Evolutionary conservation across 345 rosid genomes (phyloP).

Genomic region (Zanthoxylum bungeanum): DNA sequence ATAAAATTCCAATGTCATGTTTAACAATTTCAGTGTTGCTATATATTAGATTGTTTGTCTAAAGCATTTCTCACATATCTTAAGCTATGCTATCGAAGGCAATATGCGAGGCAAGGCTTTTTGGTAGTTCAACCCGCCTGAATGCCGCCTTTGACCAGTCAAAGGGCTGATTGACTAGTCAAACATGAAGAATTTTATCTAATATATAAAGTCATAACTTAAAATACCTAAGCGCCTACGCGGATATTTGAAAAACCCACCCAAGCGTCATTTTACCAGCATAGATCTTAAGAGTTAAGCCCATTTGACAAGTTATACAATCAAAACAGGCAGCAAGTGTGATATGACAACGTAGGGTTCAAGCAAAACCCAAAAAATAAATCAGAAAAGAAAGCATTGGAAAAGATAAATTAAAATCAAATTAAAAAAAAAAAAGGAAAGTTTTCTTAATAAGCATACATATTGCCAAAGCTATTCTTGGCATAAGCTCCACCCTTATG

Average conservation of each 20-base stretch:
- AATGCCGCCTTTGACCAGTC: too few relatives aligned
- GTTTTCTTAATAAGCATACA: slow-evolving; percentile 43
- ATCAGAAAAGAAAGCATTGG: neutral
- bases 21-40: neutral
- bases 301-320: neutral
- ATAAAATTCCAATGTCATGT: neutral
- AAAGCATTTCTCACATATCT: neutral
- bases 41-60: neutral
- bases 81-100: too few relatives aligned
- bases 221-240: too few relatives aligned
- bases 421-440: neutral
- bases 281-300: too few relatives aligned
- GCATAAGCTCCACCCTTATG: slow-evolving; percentile 95
- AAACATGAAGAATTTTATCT: too few relatives aligned
- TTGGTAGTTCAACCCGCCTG: too few relatives aligned
- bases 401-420: too few relatives aligned
- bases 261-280: too few relatives aligned
- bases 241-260: too few relatives aligned
- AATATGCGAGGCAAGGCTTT: too few relatives aligned
- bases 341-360: neutral
- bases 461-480: slow-evolving; percentile 94
- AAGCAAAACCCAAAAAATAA: neutral
- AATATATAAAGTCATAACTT: too few relatives aligned
- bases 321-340: neutral
- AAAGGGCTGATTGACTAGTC: too few relatives aligned